Evolutionary conservation across 306 rosid genomes (phyloP).

Genomic region (Albizia julibrissin): DNA sequence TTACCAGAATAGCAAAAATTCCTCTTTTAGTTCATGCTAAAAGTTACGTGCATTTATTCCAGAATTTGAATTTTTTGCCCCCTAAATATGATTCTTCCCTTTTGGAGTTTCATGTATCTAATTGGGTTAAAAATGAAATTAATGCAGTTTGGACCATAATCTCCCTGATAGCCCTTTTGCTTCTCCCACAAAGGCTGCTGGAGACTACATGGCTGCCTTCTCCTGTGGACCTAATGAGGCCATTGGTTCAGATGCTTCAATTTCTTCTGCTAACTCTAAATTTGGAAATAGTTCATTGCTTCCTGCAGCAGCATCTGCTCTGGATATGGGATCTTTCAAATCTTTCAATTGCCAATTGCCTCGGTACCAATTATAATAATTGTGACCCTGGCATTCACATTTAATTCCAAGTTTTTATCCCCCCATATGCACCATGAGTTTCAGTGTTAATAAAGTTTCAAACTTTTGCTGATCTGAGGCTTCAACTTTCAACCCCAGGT

Average conservation of each 20-base stretch:
- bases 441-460: conserved; percentile 22
- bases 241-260: conserved; percentile 47
- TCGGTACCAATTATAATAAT: conserved; percentile 47
- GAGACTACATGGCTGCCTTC: conserved; percentile 52
- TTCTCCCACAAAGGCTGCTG: conserved; percentile 78
- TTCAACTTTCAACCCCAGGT: conserved; percentile 44
- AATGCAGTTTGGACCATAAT: conserved; percentile 92
- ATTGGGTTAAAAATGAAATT: conserved; percentile 32
- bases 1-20: conserved; percentile 36
- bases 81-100: conserved; percentile 21
- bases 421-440: neutral
- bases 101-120: conserved; percentile 18
- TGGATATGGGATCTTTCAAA: conserved; percentile 83
- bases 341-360: conserved; percentile 90
- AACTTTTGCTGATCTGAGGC: neutral
- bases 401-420: neutral
- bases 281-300: conserved; percentile 54
- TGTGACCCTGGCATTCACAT: neutral
- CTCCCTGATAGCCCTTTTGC: conserved; percentile 99
- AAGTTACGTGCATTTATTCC: conserved; percentile 38
- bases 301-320: conserved; percentile 51
- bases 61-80: neutral
- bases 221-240: conserved; percentile 47
- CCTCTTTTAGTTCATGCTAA: conserved; percentile 40
- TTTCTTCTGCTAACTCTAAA: conserved; percentile 49